Conservation (phyloP, 116 monocot genomes). For the Phalaenopsis hybrid region DNA sequence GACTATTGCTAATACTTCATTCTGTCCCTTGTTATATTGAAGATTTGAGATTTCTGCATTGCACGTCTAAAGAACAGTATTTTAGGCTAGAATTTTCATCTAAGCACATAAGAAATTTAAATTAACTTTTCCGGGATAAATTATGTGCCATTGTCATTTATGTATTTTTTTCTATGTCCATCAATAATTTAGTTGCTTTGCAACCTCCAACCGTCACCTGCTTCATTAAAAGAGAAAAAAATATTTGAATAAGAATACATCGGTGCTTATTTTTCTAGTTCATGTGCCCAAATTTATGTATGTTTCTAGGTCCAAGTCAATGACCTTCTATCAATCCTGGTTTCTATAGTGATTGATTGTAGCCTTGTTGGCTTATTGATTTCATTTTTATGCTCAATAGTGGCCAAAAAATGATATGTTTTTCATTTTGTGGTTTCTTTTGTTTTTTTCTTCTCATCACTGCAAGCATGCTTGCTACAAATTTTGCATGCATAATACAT, state of each 20-base stretch:
- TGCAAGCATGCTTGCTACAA: no score
- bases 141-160: neutral
- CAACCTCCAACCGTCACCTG: neutral
- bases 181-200: neutral
- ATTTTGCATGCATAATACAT: neutral
- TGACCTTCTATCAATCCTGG: neutral
- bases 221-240: neutral
- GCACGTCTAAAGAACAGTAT: no score
- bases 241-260: neutral
- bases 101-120: no score
- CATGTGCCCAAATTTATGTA: conserved; percentile 1
- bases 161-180: neutral
- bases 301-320: no score
- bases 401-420: no score
- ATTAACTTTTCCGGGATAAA: neutral
- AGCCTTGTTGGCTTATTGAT: neutral
- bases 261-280: neutral
- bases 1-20: no score
- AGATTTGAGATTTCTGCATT: no score
- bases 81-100: no score
- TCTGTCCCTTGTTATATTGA: no score
- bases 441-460: no score
- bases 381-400: neutral
- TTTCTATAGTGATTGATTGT: neutral
- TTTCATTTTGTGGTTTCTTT: no score